A percentile compares a stretch with the other conserved stretches of the same genome.
These are phyloP conservation scores for Trichoderma atroviride DNA, from an alignment of 2,329 filamentous ascomycete species.

Conservation along the genomic window DNA sequence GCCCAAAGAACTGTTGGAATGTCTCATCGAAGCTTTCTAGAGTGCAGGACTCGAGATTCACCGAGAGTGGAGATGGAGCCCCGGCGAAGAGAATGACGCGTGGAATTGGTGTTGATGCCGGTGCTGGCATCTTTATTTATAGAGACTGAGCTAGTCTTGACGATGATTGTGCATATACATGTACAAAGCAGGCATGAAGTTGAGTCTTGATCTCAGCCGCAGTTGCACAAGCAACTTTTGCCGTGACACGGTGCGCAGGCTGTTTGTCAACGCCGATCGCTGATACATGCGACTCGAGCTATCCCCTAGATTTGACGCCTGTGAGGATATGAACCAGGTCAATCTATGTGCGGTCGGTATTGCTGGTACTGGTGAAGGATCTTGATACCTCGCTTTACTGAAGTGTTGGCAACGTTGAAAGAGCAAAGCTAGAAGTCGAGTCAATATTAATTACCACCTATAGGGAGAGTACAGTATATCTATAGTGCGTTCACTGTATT, in stretches of 20 bases:
- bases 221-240: background rate
- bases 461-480: background rate
- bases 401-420: background rate
- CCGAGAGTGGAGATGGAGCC: conserved; percentile 38
- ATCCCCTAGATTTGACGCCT: background rate
- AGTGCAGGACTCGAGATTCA: conserved; percentile 38
- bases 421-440: background rate
- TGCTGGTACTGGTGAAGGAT: background rate
- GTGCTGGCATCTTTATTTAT: background rate
- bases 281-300: background rate
- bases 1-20: conserved; percentile 33
- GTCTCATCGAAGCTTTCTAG: conserved; percentile 34
- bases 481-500: background rate
- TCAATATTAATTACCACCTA: too few species aligned
- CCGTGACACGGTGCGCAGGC: background rate
- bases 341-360: background rate
- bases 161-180: background rate
- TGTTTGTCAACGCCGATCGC: background rate
- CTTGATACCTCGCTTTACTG: background rate
- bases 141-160: background rate
- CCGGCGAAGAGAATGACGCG: conserved; percentile 45
- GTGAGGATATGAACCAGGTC: background rate
- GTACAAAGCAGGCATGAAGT: background rate
- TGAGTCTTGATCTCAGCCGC: background rate
- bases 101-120: conserved; percentile 3